Evolutionary conservation across 2,329 filamentous ascomycete species (phyloP).

Genomic region (Fusarium pilosicola): DNA sequence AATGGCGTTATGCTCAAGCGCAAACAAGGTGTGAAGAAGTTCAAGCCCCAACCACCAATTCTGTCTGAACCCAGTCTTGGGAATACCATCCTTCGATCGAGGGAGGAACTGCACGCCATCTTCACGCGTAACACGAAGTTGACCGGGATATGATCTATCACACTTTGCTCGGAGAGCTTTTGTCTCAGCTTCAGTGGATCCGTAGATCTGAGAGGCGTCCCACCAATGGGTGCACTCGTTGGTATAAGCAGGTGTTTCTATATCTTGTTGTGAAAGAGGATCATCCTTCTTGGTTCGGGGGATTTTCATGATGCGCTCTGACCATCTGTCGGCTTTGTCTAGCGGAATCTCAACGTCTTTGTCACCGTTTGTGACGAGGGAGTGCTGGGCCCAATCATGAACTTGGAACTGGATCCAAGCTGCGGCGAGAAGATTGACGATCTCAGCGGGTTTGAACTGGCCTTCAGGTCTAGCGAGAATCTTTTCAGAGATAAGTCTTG

Average conservation of each 20-base stretch:
- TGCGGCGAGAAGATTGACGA: conserved; percentile 24
- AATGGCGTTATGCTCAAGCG: conserved; percentile 24
- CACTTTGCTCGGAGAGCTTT: neutral
- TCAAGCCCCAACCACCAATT: conserved; percentile 30
- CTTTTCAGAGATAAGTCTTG: conserved; percentile 7
- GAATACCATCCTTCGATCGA: conserved; percentile 4
- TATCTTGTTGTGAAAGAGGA: neutral
- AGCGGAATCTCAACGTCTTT: conserved; percentile 10
- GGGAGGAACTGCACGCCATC: conserved; percentile 18
- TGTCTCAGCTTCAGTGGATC: conserved; percentile 18
- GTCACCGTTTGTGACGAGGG: neutral
- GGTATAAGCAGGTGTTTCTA: conserved; percentile 8
- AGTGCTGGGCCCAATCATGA: conserved; percentile 23
- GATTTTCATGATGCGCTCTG: conserved; percentile 3
- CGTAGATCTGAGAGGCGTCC: conserved; percentile 29
- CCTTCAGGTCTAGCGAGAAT: conserved; percentile 21
- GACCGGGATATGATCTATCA: neutral
- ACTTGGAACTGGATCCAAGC: conserved; percentile 31
- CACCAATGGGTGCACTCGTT: conserved; percentile 29
- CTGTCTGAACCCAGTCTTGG: conserved; percentile 20
- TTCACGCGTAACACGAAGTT: neutral
- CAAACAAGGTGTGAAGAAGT: conserved; percentile 19
- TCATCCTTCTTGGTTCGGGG: conserved; percentile 3
- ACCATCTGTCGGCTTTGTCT: conserved; percentile 1
- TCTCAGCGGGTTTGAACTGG: conserved; percentile 22